These are phyloP conservation scores for Phytopythium oedochilum DNA, from an alignment of 352 stramenopile genomes.

Conservation along the genomic window DNA sequence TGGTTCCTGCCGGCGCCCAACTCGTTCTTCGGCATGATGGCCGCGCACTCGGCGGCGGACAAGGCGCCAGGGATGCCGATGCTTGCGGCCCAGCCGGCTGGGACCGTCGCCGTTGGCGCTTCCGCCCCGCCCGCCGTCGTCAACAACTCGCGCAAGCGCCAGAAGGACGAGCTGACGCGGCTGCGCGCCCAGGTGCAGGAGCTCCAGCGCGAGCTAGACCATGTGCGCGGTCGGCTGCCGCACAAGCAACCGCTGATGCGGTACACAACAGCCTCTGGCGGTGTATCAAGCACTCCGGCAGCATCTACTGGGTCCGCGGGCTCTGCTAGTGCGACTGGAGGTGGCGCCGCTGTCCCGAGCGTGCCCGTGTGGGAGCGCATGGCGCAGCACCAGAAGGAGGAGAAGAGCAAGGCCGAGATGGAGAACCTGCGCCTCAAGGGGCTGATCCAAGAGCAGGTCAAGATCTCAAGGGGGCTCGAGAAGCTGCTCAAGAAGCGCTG, in stretches of 20 bases:
- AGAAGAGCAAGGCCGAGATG: conserved; percentile 65
- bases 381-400: conserved; percentile 56
- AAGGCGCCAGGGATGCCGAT: background rate
- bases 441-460: conserved; percentile 47
- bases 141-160: conserved; percentile 50
- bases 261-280: background rate
- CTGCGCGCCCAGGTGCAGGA: conserved; percentile 53
- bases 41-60: conserved; percentile 1
- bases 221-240: conserved; percentile 24
- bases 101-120: background rate
- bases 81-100: background rate
- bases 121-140: conserved; percentile 8
- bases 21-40: conserved; percentile 5
- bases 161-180: conserved; percentile 49
- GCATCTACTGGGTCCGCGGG: background rate
- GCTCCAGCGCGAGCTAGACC: conserved; percentile 42
- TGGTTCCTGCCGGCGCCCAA: conserved; percentile 5
- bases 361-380: conserved; percentile 58
- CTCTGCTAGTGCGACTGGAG: background rate
- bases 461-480: conserved; percentile 51
- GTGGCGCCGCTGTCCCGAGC: conserved; percentile 1
- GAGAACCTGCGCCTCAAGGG: conserved; percentile 59
- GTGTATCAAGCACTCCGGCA: no score
- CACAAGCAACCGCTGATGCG: conserved; percentile 4
- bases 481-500: conserved; percentile 51